Evolutionary conservation across 345 rosid species (phyloP).

Genomic region (Jatropha curcas): DNA sequence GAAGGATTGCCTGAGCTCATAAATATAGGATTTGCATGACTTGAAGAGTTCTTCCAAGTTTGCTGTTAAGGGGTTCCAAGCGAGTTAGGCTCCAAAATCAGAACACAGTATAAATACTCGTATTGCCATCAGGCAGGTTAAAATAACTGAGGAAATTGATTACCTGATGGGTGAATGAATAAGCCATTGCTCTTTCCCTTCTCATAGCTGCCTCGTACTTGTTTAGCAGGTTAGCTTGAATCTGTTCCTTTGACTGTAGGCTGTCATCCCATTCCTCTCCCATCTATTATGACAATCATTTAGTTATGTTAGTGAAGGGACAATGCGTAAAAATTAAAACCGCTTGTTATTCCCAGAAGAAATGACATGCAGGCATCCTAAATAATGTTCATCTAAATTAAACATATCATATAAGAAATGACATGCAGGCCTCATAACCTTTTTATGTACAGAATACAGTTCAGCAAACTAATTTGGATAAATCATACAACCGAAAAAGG

Average conservation of each 20-base stretch:
- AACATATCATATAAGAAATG: not conserved
- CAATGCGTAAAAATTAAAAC: not conserved
- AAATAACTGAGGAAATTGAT: slow-evolving; percentile 9
- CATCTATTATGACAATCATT: slow-evolving; percentile 48
- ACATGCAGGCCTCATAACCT: not conserved
- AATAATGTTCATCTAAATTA: not conserved
- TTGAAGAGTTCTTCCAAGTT: slow-evolving; percentile 76
- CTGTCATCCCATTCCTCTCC: slow-evolving; percentile 97
- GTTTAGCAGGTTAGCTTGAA: slow-evolving; percentile 76
- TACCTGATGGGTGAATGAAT: slow-evolving; percentile 94
- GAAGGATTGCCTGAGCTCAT: slow-evolving; percentile 80
- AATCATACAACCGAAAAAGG: not conserved
- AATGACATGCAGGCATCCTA: not conserved
- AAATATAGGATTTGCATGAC: slow-evolving; percentile 61
- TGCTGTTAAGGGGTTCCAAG: slow-evolving; percentile 46
- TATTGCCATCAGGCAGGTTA: not conserved
- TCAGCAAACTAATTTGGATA: not conserved
- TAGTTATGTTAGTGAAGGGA: slow-evolving; percentile 7
- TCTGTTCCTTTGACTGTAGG: slow-evolving; percentile 80
- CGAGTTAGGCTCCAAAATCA: slow-evolving; percentile 20
- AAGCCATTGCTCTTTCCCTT: slow-evolving; percentile 90
- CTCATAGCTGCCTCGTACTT: slow-evolving; percentile 93
- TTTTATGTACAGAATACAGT: not conserved
- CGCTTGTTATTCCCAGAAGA: not conserved
- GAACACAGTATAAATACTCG: slow-evolving; percentile 5